Base-by-base conservation (phyloP, 2,329 filamentous ascomycete genomes). In the Apiospora kogelbergensis region DNA sequence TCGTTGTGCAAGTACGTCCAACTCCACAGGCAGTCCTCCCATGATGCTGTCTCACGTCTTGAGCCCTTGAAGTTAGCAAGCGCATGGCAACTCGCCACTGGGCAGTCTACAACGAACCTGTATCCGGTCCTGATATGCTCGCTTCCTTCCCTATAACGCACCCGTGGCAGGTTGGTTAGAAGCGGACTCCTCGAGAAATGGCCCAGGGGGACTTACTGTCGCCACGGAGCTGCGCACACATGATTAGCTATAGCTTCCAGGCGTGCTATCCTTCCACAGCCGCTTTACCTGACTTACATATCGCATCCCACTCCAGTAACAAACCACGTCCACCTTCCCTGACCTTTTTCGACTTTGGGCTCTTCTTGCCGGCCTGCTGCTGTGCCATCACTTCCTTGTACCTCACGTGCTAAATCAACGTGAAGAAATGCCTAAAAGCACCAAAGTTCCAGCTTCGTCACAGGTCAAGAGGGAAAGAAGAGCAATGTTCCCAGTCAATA, bases 1-100 rank as follows among this genome's bases (percentile, higher is more conserved):
- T 81, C 79, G 70, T 81, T 81, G 63, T 81, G 79, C 44, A 80
- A 65, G 66, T 78, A 76, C 15, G 72, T 70, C 73, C 76, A 77
- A 66, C 76, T 80, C 13, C 64, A 64, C 30, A 80, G 68, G 44
- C 76, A 79, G 13, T 68, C 72, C 63, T 66, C 66, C 40, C 72
- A 46, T 17, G 73, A 73, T 63, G 42, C 65, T 1, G 68, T 63
- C 24, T 64, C 60, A 5, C 20, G 53, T 63, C 68, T 69, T 40
- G n/a, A 20, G n/a, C 26, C 45, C 20, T 15, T 9, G 7, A 6
- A 7, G 26, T 48, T n/a, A 67, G 20, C 45, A 26, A 37, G 15
- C 42, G 37, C 37, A 33, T 11, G 40, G 9, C 22, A 24, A 37
- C 20, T 24, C 9, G 45, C 3, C 33, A 7, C 33, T 3, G 33